Evolutionary conservation across 371 early-diverging fungal species (phyloP), one percentile per base, ranked within the genome.

Genomic region (Mortierella sp.): DNA sequence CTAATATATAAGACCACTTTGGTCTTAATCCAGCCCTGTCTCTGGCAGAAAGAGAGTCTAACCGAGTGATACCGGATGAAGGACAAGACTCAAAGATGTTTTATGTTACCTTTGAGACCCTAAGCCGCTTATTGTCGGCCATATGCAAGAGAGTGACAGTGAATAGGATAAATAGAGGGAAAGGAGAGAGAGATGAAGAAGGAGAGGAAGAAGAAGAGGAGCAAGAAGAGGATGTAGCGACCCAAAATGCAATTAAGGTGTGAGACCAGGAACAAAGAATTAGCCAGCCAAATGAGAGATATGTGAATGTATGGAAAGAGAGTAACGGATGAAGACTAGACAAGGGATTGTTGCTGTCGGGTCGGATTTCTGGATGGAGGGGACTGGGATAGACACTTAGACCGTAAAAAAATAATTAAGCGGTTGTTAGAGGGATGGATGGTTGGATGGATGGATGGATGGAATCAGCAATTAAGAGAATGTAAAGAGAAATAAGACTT

Each of bases 111-210:
- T 43, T 92, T 64, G 43, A 93, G 60, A 51, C 89, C 85, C 81
- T 90, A 89, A 77, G 92, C 76, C 83, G 88, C 75, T 83, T 91
- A 87, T 45, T 92, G 76, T 67, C 92, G 84, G 66, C 83, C 88
- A 74, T 66, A 39, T 24, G 39, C 12, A 54, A 37, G 47, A 51
- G 39, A 40, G 52, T 24, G 45, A 37, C 12, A 37, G 0, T 45
- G 24, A 32, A 28, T 6, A 35, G 55, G 20, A 24, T 24, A n/a
- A 35, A 52, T n/a, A 22, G 22, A 30, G 45, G 51, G 28, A 16
- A n/a, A 14, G 8, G 1, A 26, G 30, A 35, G 54, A 57, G 12
- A 20, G 26, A 54, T 6, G 47, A 20, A 37, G 16, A 32, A 5
- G 5, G 37, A 12, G 16, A 51, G 12, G 9, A 49, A 9, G 52